These are phyloP conservation scores for Hebeloma cylindrosporum DNA, from an alignment of 768 basidiomycete species.

Conservation along the genomic window DNA sequence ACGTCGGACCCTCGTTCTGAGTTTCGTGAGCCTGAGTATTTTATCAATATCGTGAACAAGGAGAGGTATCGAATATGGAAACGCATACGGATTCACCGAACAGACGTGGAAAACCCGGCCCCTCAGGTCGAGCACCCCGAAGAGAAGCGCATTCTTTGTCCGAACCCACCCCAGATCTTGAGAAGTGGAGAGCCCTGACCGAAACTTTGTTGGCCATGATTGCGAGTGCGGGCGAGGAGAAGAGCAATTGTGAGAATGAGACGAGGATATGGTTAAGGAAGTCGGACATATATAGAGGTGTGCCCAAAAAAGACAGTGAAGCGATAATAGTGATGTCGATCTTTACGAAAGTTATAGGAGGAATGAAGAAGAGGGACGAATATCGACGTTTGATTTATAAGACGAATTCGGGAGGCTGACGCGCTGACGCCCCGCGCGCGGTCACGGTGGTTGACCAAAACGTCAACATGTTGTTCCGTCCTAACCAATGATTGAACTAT, in stretches of 20 bases:
- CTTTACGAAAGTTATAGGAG: too few relatives aligned
- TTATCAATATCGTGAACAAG: neutral
- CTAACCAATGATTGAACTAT: too few relatives aligned
- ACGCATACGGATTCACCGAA: too few relatives aligned
- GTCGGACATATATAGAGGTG: conserved; percentile 16
- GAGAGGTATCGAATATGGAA: neutral
- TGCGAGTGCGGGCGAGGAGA: conserved; percentile 16
- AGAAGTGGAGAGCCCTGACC: neutral
- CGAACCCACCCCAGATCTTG: neutral
- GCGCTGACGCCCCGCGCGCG: too few relatives aligned
- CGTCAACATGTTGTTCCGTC: too few relatives aligned
- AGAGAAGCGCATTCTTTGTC: neutral
- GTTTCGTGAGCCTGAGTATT: neutral
- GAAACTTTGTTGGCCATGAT: conserved; percentile 13
- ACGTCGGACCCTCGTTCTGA: neutral
- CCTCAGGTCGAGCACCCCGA: neutral
- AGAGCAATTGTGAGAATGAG: conserved; percentile 17
- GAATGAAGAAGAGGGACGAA: neutral
- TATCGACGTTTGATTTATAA: too few relatives aligned
- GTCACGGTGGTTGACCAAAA: too few relatives aligned
- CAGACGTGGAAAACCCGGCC: too few relatives aligned
- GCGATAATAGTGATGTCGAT: neutral
- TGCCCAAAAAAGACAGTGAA: conserved; percentile 11
- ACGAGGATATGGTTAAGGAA: conserved; percentile 14
- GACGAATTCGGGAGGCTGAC: too few relatives aligned